These are phyloP conservation scores for Ustilago loliicola DNA, from an alignment of 1,284 basidiomycete genomes.

Conservation along the genomic window DNA sequence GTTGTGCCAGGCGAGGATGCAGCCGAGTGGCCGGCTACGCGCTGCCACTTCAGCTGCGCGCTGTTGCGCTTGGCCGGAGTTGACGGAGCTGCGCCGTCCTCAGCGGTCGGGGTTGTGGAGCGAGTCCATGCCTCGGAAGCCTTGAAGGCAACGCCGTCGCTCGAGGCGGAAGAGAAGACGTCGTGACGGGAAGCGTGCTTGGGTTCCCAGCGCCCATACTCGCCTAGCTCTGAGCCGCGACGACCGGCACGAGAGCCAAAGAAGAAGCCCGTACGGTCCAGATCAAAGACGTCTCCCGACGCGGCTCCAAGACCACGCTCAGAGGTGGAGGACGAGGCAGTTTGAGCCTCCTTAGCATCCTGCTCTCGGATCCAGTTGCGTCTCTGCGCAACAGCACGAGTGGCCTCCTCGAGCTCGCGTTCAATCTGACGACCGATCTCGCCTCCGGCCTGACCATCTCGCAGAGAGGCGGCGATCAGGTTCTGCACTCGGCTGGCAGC, in stretches of 20 bases:
- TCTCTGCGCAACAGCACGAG: slow-evolving; percentile 31
- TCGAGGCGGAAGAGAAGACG: slow-evolving; percentile 9
- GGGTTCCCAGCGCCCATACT: slow-evolving; percentile 12
- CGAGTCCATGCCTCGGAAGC: slow-evolving; percentile 13
- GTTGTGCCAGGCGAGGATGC: neutral
- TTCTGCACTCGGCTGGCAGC: slow-evolving; percentile 38
- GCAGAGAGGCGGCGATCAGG: slow-evolving; percentile 29
- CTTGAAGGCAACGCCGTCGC: slow-evolving; percentile 13
- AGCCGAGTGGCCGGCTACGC: slow-evolving; percentile 27
- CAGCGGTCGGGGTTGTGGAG: neutral
- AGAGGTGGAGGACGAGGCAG: slow-evolving; percentile 3
- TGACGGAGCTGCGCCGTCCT: neutral
- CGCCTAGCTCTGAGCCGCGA: slow-evolving; percentile 19
- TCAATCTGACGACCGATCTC: slow-evolving; percentile 42
- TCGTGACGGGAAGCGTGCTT: slow-evolving; percentile 17
- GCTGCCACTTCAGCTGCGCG: slow-evolving; percentile 39
- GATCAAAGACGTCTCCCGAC: slow-evolving; percentile 26
- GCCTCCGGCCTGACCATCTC: slow-evolving; percentile 28
- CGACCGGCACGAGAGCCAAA: slow-evolving; percentile 28
- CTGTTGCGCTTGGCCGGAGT: slow-evolving; percentile 10
- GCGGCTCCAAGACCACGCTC: slow-evolving; percentile 13
- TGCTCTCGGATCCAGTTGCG: slow-evolving; percentile 37
- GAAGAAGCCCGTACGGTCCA: slow-evolving; percentile 26
- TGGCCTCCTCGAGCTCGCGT: slow-evolving; percentile 44
- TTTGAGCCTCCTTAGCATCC: slow-evolving; percentile 26